Evolutionary conservation across 805 yeast genomes (phyloP).

Genomic region (Pichia cephalocereana): DNA sequence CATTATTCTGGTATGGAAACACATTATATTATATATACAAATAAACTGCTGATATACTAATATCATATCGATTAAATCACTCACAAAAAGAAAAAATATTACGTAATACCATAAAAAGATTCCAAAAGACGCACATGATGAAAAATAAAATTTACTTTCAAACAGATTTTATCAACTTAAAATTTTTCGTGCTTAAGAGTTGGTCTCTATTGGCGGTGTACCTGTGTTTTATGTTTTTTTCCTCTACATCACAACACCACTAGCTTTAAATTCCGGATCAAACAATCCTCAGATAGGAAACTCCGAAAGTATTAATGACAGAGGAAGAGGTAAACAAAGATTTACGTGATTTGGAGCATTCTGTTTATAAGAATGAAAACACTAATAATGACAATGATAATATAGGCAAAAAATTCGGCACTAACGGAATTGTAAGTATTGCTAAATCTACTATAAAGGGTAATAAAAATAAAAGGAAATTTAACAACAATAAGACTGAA

Average conservation of each 20-base stretch:
- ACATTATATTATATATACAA: too few relatives aligned
- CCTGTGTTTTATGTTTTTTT: neutral
- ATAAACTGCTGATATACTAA: too few relatives aligned
- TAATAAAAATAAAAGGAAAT: neutral
- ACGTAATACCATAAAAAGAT: too few relatives aligned
- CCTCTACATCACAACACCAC: slow-evolving; percentile 19
- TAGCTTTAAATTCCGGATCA: neutral
- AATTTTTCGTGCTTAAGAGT: neutral
- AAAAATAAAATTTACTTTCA: too few relatives aligned
- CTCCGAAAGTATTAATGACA: neutral
- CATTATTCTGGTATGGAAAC: too few relatives aligned
- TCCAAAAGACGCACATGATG: too few relatives aligned
- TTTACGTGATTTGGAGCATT: neutral
- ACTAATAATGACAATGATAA: neutral
- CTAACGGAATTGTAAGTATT: neutral
- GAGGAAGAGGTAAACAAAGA: neutral
- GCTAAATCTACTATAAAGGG: neutral
- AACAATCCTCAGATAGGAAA: neutral
- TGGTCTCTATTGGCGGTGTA: slow-evolving; percentile 1
- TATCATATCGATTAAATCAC: too few relatives aligned
- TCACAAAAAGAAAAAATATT: too few relatives aligned
- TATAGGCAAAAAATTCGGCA: neutral
- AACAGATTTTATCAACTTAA: too few relatives aligned
- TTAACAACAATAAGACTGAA: neutral
- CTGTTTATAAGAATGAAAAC: neutral